A percentile compares a stretch with the other conserved stretches of the same genome.
phyloP scores from a whole-genome alignment of 2,329 filamentous ascomycete genomes.

The Cercospora sesami region DNA sequence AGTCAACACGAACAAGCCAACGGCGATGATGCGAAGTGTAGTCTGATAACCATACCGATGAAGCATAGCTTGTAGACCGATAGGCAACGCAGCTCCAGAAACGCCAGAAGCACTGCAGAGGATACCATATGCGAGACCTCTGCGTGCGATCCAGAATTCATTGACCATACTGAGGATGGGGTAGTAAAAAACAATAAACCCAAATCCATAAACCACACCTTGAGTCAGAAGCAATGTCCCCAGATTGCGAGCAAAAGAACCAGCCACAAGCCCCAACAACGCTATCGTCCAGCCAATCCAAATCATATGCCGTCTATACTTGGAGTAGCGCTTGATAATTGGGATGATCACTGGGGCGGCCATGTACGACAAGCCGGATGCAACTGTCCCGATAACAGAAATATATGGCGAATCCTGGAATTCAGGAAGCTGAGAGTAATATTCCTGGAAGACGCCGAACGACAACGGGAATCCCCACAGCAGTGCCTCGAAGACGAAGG shows the following conservation, averaged over 20 bases:
- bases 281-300: slow-evolving; percentile 46
- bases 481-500: neutral
- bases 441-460: slow-evolving; percentile 70
- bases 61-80: slow-evolving; percentile 26
- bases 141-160: slow-evolving; percentile 32
- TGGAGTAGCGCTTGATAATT: slow-evolving; percentile 42
- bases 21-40: slow-evolving; percentile 30
- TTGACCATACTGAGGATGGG: slow-evolving; percentile 37
- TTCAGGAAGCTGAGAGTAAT: slow-evolving; percentile 61
- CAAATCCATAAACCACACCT: slow-evolving; percentile 59
- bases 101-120: slow-evolving; percentile 31
- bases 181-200: slow-evolving; percentile 52
- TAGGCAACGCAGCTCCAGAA: slow-evolving; percentile 32
- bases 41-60: slow-evolving; percentile 31
- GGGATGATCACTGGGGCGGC: slow-evolving; percentile 53
- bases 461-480: slow-evolving; percentile 51
- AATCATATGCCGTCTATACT: slow-evolving; percentile 47
- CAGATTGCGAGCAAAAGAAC: slow-evolving; percentile 52
- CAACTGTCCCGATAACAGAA: slow-evolving; percentile 64
- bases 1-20: slow-evolving; percentile 33
- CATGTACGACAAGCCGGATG: slow-evolving; percentile 59
- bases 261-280: slow-evolving; percentile 29
- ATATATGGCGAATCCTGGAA: slow-evolving; percentile 58
- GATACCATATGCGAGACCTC: slow-evolving; percentile 34
- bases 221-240: slow-evolving; percentile 61